These are phyloP conservation scores for Crithidia sp. DNA, from an alignment of 208 protist species.

Conservation along the genomic window DNA sequence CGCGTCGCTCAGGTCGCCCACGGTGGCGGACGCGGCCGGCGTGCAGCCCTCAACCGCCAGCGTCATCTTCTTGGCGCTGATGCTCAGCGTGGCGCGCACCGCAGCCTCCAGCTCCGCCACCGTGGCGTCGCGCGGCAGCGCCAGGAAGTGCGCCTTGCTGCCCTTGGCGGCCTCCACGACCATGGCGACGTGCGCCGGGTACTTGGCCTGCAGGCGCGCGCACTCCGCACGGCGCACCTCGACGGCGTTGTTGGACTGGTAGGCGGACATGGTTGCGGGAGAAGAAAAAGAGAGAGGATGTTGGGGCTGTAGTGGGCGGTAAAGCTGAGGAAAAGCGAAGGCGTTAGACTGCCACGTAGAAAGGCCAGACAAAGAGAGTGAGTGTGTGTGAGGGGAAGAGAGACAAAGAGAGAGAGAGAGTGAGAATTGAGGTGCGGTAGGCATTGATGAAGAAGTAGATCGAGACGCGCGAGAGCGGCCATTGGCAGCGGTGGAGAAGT, in stretches of 20 bases:
- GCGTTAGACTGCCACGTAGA: too few relatives aligned
- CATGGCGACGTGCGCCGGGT: constrained; percentile 25
- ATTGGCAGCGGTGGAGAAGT: too few relatives aligned
- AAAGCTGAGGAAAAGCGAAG: background rate
- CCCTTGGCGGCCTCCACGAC: constrained; percentile 15
- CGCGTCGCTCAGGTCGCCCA: constrained; percentile 23
- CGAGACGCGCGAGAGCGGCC: too few relatives aligned
- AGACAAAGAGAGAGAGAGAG: background rate
- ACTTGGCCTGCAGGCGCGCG: constrained; percentile 19
- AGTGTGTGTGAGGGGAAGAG: too few relatives aligned
- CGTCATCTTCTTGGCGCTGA: constrained; percentile 11
- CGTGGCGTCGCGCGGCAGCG: constrained; percentile 19
- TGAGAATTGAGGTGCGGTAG: background rate
- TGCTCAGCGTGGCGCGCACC: constrained; percentile 11
- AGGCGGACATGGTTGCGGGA: constrained; percentile 9
- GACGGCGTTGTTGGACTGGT: constrained; percentile 20
- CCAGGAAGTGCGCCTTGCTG: constrained; percentile 16
- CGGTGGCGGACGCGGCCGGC: constrained; percentile 18
- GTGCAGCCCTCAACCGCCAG: constrained; percentile 25
- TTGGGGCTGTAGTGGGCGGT: background rate
- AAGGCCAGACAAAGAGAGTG: too few relatives aligned
- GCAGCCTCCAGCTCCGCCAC: constrained; percentile 30
- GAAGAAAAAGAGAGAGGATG: background rate
- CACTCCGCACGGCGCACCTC: constrained; percentile 10
- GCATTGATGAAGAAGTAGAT: too few relatives aligned